These are phyloP conservation scores for Zoysia japonica DNA, from an alignment of 176 grass and related monocot species.

Conservation along the genomic window DNA sequence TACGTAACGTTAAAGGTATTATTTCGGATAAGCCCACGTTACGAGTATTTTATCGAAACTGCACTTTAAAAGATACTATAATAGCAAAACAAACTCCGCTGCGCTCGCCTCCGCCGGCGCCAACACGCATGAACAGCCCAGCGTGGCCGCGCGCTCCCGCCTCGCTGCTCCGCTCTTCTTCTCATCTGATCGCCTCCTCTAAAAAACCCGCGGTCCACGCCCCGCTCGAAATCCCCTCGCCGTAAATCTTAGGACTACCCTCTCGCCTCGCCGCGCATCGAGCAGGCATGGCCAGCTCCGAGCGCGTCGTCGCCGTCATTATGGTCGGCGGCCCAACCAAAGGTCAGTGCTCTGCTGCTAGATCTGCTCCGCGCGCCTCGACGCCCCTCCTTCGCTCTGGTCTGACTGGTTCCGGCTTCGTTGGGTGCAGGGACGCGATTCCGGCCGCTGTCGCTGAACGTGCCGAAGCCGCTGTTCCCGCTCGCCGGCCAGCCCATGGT, in stretches of 20 bases:
- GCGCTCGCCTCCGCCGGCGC: not conserved
- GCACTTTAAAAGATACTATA: too few relatives aligned
- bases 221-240: slow-evolving; percentile 4
- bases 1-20: too few relatives aligned
- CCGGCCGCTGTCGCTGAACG: slow-evolving; percentile 89
- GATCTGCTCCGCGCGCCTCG: slow-evolving; percentile 40
- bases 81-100: not conserved
- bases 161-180: not conserved
- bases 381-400: not conserved
- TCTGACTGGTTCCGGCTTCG: slow-evolving; percentile 3
- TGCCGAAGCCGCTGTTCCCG: slow-evolving; percentile 97
- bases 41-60: too few relatives aligned
- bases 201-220: slow-evolving; percentile 33
- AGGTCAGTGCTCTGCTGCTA: slow-evolving; percentile 45
- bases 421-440: slow-evolving; percentile 76
- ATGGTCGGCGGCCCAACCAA: slow-evolving; percentile 98
- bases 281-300: slow-evolving; percentile 58
- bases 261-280: not conserved
- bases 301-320: slow-evolving; percentile 92
- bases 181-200: slow-evolving; percentile 19
- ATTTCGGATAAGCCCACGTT: too few relatives aligned
- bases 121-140: too few relatives aligned
- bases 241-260: slow-evolving; percentile 36
- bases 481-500: slow-evolving; percentile 96
- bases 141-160: slow-evolving; percentile 2